Base-by-base conservation (phyloP, 768 basidiomycete genomes). In the Lyophyllum atratum region DNA sequence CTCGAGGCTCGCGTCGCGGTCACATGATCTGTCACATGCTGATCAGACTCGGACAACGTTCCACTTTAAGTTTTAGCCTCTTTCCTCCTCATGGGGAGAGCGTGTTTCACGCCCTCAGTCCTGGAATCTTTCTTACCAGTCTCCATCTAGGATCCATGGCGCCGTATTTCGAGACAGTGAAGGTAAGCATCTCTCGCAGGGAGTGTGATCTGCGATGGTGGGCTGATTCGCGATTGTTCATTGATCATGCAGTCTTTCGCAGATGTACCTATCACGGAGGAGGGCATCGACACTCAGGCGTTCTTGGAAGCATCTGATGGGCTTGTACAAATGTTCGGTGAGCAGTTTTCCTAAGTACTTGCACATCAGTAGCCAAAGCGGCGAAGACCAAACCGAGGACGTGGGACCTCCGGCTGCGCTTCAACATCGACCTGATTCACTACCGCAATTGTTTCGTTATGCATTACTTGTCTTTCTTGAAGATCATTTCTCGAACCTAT, bases 281-380 rank as follows among this genome's bases (percentile, higher is more conserved):
- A 78, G 3, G 95, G 95, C 14, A 85, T 98, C 50, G 86, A 94
- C 67, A 93, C 94, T 0, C 66, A 75, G 19, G 71, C 80, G 11
- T 98, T 98, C 77, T 78, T 94, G 45, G 88, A 92, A 66, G 96
- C 95, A 0, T 85, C 93, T n/a, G 93, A 96, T 72, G 95, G 92
- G 15, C 80, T 98, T 25, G 78, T 89, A 15, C 76, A 81, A 53
- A 75, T 91, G 76, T 90, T 90, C 67, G 87, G 89, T 88, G 60
- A 56, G 82, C 11, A 49, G 14, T 48, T 15, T 17, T 42, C 25
- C 50, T 34, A 42, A 56, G 31, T 39, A 49, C 24, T 45, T 48
- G 63, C 53, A 52, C 51, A 44, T 3, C 29, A 33, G 40, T 1
- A 40, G 47, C 26, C n/a, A n/a, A 47, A 5, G n/a, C n/a, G n/a